phyloP scores from a whole-genome alignment of 768 basidiomycete genomes.

The Neoboletus subvelutipes region DNA sequence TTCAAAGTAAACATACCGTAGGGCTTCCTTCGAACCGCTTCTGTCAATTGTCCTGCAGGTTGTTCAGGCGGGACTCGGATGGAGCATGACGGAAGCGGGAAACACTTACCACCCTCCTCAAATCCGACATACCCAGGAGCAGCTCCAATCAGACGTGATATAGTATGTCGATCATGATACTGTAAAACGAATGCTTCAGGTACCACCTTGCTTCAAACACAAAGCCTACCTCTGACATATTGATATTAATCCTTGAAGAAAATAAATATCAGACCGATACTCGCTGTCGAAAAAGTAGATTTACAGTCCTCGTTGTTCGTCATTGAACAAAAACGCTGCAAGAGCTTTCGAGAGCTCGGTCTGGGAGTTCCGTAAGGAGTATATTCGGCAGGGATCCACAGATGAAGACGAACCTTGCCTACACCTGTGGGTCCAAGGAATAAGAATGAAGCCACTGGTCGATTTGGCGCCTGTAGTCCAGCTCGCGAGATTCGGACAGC shows the following conservation, averaged over 20 bases:
- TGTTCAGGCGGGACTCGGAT: background rate
- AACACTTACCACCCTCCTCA: slow-evolving; percentile 61
- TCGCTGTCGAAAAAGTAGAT: slow-evolving; percentile 25
- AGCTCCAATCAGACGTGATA: slow-evolving; percentile 87
- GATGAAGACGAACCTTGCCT: slow-evolving; percentile 55
- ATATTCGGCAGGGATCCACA: background rate
- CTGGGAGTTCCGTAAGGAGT: slow-evolving; percentile 27
- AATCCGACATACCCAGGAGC: slow-evolving; percentile 89
- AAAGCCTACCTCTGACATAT: slow-evolving; percentile 78
- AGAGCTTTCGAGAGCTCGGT: slow-evolving; percentile 89
- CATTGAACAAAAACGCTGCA: slow-evolving; percentile 86
- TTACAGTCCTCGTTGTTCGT: slow-evolving; percentile 82
- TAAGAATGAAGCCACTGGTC: slow-evolving; percentile 91
- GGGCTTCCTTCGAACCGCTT: slow-evolving; percentile 61
- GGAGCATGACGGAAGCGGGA: background rate
- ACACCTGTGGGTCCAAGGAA: slow-evolving; percentile 90
- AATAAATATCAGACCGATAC: background rate
- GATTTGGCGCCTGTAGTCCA: slow-evolving; percentile 82
- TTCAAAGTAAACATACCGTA: slow-evolving; percentile 39
- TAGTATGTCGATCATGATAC: slow-evolving; percentile 90
- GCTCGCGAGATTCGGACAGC: slow-evolving; percentile 92
- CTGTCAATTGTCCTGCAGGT: slow-evolving; percentile 53
- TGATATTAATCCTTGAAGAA: slow-evolving; percentile 74
- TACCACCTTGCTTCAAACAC: background rate
- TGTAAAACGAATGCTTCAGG: slow-evolving; percentile 28